Evolutionary conservation across 306 rosid species (phyloP), one percentile per base, ranked within the genome.

Genomic region (Vigna trinervia): DNA sequence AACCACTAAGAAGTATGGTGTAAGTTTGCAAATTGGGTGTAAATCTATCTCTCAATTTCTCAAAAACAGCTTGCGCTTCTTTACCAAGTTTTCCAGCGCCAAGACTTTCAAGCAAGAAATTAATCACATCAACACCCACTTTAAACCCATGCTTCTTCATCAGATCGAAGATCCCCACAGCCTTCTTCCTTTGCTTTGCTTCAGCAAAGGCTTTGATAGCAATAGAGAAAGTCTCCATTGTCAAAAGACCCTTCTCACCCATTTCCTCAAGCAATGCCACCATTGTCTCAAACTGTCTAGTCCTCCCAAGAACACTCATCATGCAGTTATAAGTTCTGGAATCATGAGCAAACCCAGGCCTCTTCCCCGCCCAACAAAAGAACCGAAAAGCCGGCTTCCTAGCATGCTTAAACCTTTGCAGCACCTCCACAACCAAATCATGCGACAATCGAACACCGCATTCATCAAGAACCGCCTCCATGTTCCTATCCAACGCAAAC

Each of bases 261-360:
- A 95, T 90, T 87, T 95, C 97, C 84, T 92, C 97, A 17, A 95
- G 90, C 85, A 92, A 41, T 10, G 91, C 86, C 3, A 90, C 94
- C 97, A 92, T 89, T 48, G 97, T 92, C 90, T 95, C 97, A 69
- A 95, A 89, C 78, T 95, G 97, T 41, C 93, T 89, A 13, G 93
- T 88, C 93, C 85, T 95, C 67, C 97, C 98, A 13, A 95, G 45
- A 74, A 95, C 81, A 61, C 39, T 14, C 93, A 95, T 87, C 92
- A 92, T 95, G 17, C 69, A 75, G 74, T 95, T 88, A 67, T 83
- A 95, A 70, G 92, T 89, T 69, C 82, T 83, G 0, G 90, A 90
- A 81, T 88, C 89, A 77, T 92, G 97, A 14, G 80, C 78, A 84
- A 84, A 95, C 19, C 86, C 92, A 0, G 91, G 86, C 81, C 81